phyloP scores from a whole-genome alignment of 2,329 filamentous ascomycete species.

The Coniochaeta ligniaria region DNA sequence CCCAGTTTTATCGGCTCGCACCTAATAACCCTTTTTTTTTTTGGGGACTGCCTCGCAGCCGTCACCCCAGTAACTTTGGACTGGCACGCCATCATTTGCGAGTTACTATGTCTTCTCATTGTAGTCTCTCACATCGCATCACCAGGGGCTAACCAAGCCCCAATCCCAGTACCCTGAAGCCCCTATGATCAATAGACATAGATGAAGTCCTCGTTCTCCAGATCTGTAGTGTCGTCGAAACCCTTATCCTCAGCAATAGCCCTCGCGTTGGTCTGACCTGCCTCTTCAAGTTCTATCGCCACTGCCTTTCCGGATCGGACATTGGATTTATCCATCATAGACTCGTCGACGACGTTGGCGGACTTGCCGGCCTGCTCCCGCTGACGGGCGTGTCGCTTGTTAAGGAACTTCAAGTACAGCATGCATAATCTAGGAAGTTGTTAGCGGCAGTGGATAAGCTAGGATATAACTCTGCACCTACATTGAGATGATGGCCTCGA shows the following conservation, averaged over 20 bases:
- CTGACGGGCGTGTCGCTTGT: conserved; percentile 34
- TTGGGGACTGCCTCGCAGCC: too few species aligned
- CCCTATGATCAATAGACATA: neutral
- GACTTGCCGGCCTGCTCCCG: conserved; percentile 39
- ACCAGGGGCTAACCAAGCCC: too few species aligned
- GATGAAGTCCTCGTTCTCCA: conserved; percentile 1
- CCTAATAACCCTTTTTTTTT: too few species aligned
- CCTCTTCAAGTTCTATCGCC: neutral
- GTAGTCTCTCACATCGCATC: too few species aligned
- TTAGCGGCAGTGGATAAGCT: neutral
- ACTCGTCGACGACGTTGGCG: conserved; percentile 50
- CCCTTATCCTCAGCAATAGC: conserved; percentile 1
- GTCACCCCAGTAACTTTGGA: too few species aligned
- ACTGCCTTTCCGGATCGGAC: conserved; percentile 1
- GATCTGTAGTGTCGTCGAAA: neutral
- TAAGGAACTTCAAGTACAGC: conserved; percentile 44
- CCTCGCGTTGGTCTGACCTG: neutral
- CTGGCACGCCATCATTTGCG: too few species aligned
- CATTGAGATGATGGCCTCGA: conserved; percentile 26
- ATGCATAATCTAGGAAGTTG: conserved; percentile 23
- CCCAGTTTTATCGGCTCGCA: too few species aligned
- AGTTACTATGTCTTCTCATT: too few species aligned
- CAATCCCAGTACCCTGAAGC: too few species aligned
- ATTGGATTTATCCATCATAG: conserved; percentile 35
- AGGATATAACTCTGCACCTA: neutral